A percentile compares a stretch with the other conserved stretches of the same genome.
Conservation (phyloP, 75 land plant species). For the Azolla pinnata region DNA sequence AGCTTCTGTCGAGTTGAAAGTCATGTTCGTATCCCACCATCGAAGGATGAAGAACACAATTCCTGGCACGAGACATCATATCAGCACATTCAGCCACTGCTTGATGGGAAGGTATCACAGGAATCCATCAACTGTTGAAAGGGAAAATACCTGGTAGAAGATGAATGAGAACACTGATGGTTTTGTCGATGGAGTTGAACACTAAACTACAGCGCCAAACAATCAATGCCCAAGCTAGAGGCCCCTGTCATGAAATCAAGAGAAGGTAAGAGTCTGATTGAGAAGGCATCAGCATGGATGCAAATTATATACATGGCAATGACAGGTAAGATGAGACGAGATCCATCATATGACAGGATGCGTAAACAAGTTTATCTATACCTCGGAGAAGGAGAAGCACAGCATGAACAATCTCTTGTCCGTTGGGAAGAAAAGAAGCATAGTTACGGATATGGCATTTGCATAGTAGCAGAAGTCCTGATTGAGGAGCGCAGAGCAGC, state of each 20-base stretch:
- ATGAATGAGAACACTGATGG: constrained; percentile 92
- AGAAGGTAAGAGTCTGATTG: too few relatives aligned
- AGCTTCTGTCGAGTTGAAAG: constrained; percentile 30
- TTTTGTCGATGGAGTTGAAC: constrained; percentile 86
- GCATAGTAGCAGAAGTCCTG: constrained; percentile 99
- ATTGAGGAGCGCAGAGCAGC: too few relatives aligned
- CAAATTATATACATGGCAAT: background rate
- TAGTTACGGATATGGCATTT: constrained; percentile 67
- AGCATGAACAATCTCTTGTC: constrained; percentile 92
- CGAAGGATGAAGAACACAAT: constrained; percentile 83
- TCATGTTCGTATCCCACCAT: constrained; percentile 72
- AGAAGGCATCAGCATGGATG: background rate
- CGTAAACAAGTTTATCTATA: too few relatives aligned
- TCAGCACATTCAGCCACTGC: too few relatives aligned
- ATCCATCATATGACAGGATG: too few relatives aligned
- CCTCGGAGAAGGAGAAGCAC: constrained; percentile 96
- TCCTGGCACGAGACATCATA: too few relatives aligned
- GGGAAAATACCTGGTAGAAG: constrained; percentile 91
- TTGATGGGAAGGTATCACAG: too few relatives aligned
- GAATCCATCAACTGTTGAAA: too few relatives aligned
- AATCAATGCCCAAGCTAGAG: constrained; percentile 96
- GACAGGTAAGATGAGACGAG: background rate
- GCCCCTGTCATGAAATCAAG: constrained; percentile 48
- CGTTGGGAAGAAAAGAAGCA: constrained; percentile 61
- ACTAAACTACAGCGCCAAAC: constrained; percentile 98